A percentile compares a stretch with the other conserved stretches of the same genome.
These are phyloP conservation scores for Yamadazyma taylorii DNA, from an alignment of 1,139 yeast genomes.

Conservation along the genomic window DNA sequence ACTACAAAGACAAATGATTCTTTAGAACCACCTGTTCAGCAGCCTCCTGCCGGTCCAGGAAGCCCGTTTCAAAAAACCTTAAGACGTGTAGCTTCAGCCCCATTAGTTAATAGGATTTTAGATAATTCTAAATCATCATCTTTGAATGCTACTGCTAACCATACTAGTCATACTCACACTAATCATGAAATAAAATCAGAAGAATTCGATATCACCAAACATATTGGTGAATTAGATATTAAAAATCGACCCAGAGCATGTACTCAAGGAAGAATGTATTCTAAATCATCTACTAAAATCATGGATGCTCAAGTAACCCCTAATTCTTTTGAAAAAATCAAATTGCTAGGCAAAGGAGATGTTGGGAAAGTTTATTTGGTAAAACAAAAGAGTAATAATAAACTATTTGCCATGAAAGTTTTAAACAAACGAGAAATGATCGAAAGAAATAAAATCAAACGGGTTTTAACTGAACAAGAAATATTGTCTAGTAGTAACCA, in stretches of 20 bases:
- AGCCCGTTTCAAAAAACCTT: slow-evolving; percentile 53
- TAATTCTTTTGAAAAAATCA: slow-evolving; percentile 81
- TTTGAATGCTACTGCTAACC: slow-evolving; percentile 12
- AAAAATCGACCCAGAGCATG: slow-evolving; percentile 48
- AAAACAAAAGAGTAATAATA: slow-evolving; percentile 71
- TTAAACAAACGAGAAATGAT: slow-evolving; percentile 91
- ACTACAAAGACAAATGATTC: slow-evolving; percentile 1
- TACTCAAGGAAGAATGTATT: slow-evolving; percentile 64
- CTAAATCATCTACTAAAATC: slow-evolving; percentile 69
- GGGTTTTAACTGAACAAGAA: slow-evolving; percentile 96
- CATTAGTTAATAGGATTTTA: slow-evolving; percentile 49
- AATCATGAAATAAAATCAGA: no score
- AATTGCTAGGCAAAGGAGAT: slow-evolving; percentile 92
- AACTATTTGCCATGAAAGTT: slow-evolving; percentile 90
- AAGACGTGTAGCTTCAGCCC: slow-evolving; percentile 81
- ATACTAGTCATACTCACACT: neutral
- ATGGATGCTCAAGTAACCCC: slow-evolving; percentile 83
- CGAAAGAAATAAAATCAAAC: slow-evolving; percentile 87
- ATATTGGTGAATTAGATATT: slow-evolving; percentile 54
- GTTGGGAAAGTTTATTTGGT: slow-evolving; percentile 96
- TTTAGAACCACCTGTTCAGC: slow-evolving; percentile 3
- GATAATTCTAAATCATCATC: slow-evolving; percentile 24
- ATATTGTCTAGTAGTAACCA: slow-evolving; percentile 93
- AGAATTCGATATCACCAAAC: slow-evolving; percentile 46
- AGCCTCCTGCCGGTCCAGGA: slow-evolving; percentile 17